Evolutionary conservation across 768 basidiomycete genomes (phyloP), one percentile per base, ranked within the genome.

Genomic region (Mycena leptocephala): DNA sequence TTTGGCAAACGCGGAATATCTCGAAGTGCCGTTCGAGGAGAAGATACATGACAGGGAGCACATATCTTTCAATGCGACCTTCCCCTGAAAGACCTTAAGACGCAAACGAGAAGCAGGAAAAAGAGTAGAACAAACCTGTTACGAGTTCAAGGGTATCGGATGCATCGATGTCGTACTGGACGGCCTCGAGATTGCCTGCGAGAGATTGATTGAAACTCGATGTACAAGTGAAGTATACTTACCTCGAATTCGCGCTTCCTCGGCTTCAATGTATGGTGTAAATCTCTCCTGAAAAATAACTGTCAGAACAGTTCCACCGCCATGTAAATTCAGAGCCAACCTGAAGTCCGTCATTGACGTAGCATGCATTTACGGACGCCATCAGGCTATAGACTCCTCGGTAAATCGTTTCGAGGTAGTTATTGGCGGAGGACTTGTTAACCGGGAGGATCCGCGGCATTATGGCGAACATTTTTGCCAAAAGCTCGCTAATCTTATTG

Each of bases 61-160:
- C 26, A 41, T 62, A 78, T 69, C 67, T 48, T 14, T 78, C 76
- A 8, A 78, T 78, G 18, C 76, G 68, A 35, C 76, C 76, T 28
- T 58, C 55, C 16, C 75, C 75, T 76, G 62, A 30, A 24, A 53
- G 11, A 53, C 53, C 10, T 9, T 48, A 30, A 39, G 43, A 26
- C 14, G 30, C 26, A 7, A 32, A 16, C n/a, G 33, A 24, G n/a
- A 16, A 30, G 7, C 33, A 14, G 1, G 11, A n/a, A 61, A 72
- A 3, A 20, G 43, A 20, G 43, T n/a, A 16, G 16, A 26, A 35
- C 72, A 8, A 18, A 56, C 76, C 76, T 51, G 66, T 78, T 11
- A 78, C 53, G 8, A 78, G 58, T 26, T 46, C 37, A 9, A 78
- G 39, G 4, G 77, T 78, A 18, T 59, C 73, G 2, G 55, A 9